These are phyloP conservation scores for Diplotaxis tenuifolia DNA, from an alignment of 345 rosid species.

Conservation along the genomic window DNA sequence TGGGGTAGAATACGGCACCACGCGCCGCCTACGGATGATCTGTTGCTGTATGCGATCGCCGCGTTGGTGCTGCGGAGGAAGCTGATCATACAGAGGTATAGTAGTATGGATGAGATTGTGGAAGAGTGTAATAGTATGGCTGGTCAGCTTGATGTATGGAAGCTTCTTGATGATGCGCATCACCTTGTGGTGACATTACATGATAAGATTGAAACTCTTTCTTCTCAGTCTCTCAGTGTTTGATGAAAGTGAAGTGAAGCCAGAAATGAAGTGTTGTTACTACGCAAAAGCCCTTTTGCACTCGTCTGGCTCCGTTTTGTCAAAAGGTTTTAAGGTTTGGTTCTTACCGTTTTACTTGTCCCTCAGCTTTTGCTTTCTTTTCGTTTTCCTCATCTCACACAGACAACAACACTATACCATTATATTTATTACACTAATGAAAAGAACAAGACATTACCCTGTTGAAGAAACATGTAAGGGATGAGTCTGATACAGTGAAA, in stretches of 20 bases:
- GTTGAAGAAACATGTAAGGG: slow-evolving; percentile 15
- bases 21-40: slow-evolving; percentile 91
- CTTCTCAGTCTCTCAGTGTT: slow-evolving; percentile 29
- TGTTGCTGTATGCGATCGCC: slow-evolving; percentile 89
- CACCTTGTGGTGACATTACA: slow-evolving; percentile 84
- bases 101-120: slow-evolving; percentile 97
- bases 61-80: slow-evolving; percentile 92
- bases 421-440: slow-evolving; percentile 12
- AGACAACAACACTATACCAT: slow-evolving; percentile 26
- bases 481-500: slow-evolving; percentile 20
- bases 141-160: slow-evolving; percentile 97
- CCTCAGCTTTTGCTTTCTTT: not conserved
- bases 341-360: slow-evolving; percentile 12
- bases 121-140: slow-evolving; percentile 97
- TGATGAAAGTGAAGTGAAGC: slow-evolving; percentile 28
- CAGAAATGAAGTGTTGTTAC: slow-evolving; percentile 36
- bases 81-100: slow-evolving; percentile 80
- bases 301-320: slow-evolving; percentile 38
- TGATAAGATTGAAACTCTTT: slow-evolving; percentile 64
- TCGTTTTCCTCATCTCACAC: slow-evolving; percentile 24
- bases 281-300: slow-evolving; percentile 24
- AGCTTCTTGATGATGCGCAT: slow-evolving; percentile 91
- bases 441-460: slow-evolving; percentile 8
- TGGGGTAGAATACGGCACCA: slow-evolving; percentile 90
- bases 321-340: slow-evolving; percentile 5